These are phyloP conservation scores for Musa troglodytarum DNA, from an alignment of 176 grass and related monocot species.

Conservation along the genomic window DNA sequence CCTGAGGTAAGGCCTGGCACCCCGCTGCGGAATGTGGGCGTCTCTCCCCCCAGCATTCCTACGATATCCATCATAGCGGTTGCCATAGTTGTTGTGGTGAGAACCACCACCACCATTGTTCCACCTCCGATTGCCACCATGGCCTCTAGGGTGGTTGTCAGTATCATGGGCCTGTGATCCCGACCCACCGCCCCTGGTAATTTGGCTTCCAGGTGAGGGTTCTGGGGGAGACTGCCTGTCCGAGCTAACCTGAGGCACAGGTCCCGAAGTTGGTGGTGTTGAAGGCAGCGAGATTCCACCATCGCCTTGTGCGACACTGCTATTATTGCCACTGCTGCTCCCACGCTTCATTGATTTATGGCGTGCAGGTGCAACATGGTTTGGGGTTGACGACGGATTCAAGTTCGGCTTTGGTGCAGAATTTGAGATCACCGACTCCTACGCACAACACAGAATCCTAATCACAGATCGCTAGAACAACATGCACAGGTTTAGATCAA, in stretches of 20 bases:
- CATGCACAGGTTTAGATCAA: background rate
- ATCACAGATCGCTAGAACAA: background rate
- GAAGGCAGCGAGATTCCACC: background rate
- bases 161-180: background rate
- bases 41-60: constrained; percentile 24
- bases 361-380: background rate
- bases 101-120: constrained; percentile 26
- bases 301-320: background rate
- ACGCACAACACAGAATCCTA: background rate
- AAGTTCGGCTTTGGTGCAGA: constrained; percentile 5
- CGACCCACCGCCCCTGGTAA: constrained; percentile 21
- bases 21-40: background rate
- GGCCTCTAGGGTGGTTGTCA: background rate
- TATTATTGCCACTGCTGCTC: constrained; percentile 16
- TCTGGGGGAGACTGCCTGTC: background rate
- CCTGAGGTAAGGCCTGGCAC: constrained; percentile 41
- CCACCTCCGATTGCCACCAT: constrained; percentile 6
- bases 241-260: background rate
- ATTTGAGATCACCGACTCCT: constrained; percentile 5
- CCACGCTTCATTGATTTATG: constrained; percentile 23
- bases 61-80: constrained; percentile 29
- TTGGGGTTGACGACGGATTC: background rate
- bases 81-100: constrained; percentile 9
- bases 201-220: background rate
- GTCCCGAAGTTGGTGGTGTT: background rate